Base-by-base conservation (phyloP, 345 rosid species). In the Pistacia vera region DNA sequence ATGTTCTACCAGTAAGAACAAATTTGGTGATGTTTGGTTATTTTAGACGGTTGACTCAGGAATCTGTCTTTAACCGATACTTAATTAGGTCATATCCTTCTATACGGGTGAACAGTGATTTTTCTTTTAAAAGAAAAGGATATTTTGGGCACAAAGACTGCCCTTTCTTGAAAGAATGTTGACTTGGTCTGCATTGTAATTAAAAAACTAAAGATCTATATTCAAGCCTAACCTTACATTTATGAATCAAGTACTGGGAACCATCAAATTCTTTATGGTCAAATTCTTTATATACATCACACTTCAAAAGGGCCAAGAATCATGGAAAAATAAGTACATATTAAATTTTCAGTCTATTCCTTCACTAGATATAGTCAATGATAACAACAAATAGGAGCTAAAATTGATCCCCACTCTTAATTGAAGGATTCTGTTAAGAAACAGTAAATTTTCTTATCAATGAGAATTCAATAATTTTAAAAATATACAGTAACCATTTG, bases 151-250 rank as follows among this genome's bases (percentile, higher is more conserved):
- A 25, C 11, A 2, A 20, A 4, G 17, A 49, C 51, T 17, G 33
- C 5, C 36, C 64, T 63, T 55, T 12, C 17, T 20, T 36, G 60
- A 60, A 30, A 33, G 56, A 73, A 25, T 61, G 11, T 73, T 60
- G 76, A 73, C 44, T 52, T n/a, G 63, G 64, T 52, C 60, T 75
- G 7, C 48, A 59, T 66, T 67, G 9, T 65, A 16, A 48, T 10
- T 5, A 30, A n/a, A 35, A 8, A 73, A n/a, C n/a, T 46, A 35
- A 16, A 13, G n/a, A 12, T n/a, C 60, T 49, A 63, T 8, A 36
- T 3, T 3, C 35, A 64, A 2, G 51, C 52, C 48, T 30, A 77
- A 54, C 79, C 69, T 62, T 16, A 61, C 55, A 69, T 33, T 68
- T 68, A 9, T 8, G 17, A 58, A 11, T 8, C 25, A 9, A 58